Base-by-base conservation (phyloP, 495 filamentous ascomycete genomes). In the Lichenothelia convexa region DNA sequence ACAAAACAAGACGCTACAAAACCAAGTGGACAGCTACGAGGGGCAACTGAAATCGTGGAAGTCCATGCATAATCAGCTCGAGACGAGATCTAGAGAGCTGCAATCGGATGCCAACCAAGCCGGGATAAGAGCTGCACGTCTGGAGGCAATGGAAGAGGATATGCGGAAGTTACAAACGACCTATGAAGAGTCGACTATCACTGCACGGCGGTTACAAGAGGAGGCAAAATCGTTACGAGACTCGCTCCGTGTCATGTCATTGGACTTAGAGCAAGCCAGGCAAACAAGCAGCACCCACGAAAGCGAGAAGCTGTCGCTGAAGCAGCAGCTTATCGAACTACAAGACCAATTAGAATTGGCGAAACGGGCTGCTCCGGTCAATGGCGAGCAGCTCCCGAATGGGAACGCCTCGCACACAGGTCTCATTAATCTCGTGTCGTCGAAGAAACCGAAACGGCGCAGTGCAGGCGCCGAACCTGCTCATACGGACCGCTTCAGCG, bases 61-160 rank as follows among this genome's bases (percentile, higher is more conserved):
- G 57, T 80, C 65, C 40, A 73, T 85, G 39, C 85, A 93, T 58
- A 92, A 82, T 47, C 74, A 76, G n/a, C 68, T 97, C 45, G 89
- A 97, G 57, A 74, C 72, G 38, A 70, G 85, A 17, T 73, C 83
- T 27, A 93, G 86, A 61, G 89, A 94, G 52, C 73, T 99, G 26
- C 91, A 95, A 57, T 70, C 73, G 5, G 91, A 99, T 57, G 89
- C 89, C 35, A 97, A 97, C 55, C 86, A 95, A 62, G 89, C 85
- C 34, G 89, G 91, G 60, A 94, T 94, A 44, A 80, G 77, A 18
- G 81, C 84, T 27, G 91, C 91, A 40, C 75, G 80, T 35, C 62
- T 99, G 21, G 70, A 74, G 27, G 83, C 75, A 5, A 78, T 95
- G 71, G 89, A 94, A 54, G 75, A 79, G 36, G 89, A 95, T 48